Percentiles rank a stretch among this genome's conserved stretches.
phyloP scores from a whole-genome alignment of 129 eudicot species.

The Sambucus nigra region DNA sequence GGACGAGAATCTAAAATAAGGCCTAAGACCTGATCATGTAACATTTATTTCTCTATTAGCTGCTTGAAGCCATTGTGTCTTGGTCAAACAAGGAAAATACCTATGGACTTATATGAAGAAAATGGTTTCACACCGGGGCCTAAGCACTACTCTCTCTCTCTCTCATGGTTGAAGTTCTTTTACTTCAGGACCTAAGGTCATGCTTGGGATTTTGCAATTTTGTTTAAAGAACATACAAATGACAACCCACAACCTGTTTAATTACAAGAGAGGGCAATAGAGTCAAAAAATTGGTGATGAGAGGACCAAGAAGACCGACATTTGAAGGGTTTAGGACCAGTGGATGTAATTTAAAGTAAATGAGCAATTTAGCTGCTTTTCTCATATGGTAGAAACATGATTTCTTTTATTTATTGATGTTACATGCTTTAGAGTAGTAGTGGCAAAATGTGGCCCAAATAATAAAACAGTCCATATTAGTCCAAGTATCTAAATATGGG shows the following conservation, averaged over 20 bases:
- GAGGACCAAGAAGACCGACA: conserved; percentile 55
- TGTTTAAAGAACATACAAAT: too few relatives aligned
- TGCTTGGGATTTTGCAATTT: too few relatives aligned
- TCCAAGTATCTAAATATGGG: too few relatives aligned
- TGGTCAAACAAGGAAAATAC: conserved; percentile 41
- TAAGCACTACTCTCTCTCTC: conserved; percentile 71
- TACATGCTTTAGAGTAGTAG: too few relatives aligned
- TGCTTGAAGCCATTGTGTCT: conserved; percentile 66
- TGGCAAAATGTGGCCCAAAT: too few relatives aligned
- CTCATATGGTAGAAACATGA: conserved; percentile 39
- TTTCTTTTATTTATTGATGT: too few relatives aligned
- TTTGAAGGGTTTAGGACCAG: conserved; percentile 29
- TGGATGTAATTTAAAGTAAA: conserved; percentile 29
- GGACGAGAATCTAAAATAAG: conserved; percentile 38
- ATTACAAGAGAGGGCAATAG: conserved; percentile 48
- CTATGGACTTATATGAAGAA: conserved; percentile 63
- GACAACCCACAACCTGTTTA: too few relatives aligned
- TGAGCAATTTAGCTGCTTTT: conserved; percentile 65
- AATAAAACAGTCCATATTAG: too few relatives aligned
- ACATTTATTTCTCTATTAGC: conserved; percentile 41
- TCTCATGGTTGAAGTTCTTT: too few relatives aligned
- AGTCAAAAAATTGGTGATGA: conserved; percentile 57
- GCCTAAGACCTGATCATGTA: too few relatives aligned
- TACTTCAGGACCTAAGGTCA: too few relatives aligned
- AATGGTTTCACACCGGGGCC: conserved; percentile 42